Evolutionary conservation across 495 filamentous ascomycete species (phyloP).

Genomic region (Xylaria acuta): DNA sequence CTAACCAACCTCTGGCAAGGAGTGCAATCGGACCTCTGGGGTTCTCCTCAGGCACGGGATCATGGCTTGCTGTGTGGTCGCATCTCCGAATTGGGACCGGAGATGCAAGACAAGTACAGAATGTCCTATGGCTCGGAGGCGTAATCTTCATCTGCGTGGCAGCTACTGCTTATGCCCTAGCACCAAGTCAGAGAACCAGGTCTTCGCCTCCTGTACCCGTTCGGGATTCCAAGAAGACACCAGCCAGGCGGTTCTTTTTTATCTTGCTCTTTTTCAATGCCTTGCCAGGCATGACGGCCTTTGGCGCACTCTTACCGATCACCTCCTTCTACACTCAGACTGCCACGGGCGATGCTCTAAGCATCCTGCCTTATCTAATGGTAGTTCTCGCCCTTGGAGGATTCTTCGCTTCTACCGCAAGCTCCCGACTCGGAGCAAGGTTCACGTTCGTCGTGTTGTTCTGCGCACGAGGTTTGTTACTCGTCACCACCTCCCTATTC

Average conservation of each 20-base stretch:
- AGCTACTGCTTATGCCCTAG: background rate
- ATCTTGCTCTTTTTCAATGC: conserved; percentile 7
- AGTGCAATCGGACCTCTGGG: conserved; percentile 8
- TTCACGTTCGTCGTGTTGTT: conserved; percentile 4
- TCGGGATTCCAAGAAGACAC: background rate
- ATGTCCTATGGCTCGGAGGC: background rate
- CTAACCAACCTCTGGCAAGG: background rate
- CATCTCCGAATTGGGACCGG: background rate
- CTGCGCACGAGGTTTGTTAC: background rate
- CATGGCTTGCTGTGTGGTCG: conserved; percentile 12
- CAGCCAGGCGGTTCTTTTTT: background rate
- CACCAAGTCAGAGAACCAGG: background rate
- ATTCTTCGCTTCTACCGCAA: background rate
- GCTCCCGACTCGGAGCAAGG: conserved; percentile 2
- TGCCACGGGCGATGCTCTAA: background rate
- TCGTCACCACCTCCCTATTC: background rate
- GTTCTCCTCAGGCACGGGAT: conserved; percentile 6
- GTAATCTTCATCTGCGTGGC: background rate
- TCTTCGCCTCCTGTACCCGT: no score
- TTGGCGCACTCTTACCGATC: background rate
- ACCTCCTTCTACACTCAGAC: background rate
- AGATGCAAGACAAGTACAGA: background rate
- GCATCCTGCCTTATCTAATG: background rate
- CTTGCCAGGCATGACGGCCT: background rate
- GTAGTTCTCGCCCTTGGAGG: background rate